Percentiles rank a stretch among this genome's conserved stretches.
Evolutionary conservation across 257 asterid species (phyloP).

Genomic region (Solanum tacnaense): DNA sequence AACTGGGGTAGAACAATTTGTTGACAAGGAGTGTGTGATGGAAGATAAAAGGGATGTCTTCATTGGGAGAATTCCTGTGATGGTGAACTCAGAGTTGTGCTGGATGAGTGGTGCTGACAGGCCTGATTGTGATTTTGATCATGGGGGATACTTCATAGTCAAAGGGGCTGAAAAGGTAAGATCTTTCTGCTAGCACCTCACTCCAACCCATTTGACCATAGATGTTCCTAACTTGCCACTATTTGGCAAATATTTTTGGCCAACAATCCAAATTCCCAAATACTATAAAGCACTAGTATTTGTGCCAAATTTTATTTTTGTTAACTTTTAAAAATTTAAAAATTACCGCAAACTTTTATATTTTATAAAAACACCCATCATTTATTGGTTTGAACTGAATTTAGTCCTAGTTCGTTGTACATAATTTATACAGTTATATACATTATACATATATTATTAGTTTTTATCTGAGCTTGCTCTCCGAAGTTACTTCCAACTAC

Average conservation of each 20-base stretch:
- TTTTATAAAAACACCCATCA: not conserved
- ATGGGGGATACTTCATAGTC: conserved; percentile 85
- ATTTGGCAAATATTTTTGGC: not conserved
- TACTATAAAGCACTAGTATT: not conserved
- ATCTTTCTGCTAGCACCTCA: not conserved
- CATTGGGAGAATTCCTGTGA: conserved; percentile 81
- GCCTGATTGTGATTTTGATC: conserved; percentile 73
- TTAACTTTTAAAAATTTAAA: no score
- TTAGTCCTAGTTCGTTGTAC: not conserved
- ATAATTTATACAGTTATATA: no score
- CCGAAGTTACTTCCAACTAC: not conserved
- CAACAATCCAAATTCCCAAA: not conserved
- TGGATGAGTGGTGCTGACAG: conserved; percentile 44
- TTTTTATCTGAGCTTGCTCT: not conserved
- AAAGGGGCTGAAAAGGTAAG: conserved; percentile 97
- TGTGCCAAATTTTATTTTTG: not conserved
- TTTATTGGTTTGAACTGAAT: not conserved
- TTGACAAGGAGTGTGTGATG: conserved; percentile 31
- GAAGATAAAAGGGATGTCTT: conserved; percentile 25
- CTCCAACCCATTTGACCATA: not conserved
- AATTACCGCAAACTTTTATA: not conserved
- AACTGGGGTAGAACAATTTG: conserved; percentile 46
- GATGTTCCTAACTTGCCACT: not conserved
- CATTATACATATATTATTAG: no score
- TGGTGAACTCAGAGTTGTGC: conserved; percentile 80